These are phyloP conservation scores for Panicum hallii DNA, from an alignment of 202 grass and related monocot species.

Conservation along the genomic window DNA sequence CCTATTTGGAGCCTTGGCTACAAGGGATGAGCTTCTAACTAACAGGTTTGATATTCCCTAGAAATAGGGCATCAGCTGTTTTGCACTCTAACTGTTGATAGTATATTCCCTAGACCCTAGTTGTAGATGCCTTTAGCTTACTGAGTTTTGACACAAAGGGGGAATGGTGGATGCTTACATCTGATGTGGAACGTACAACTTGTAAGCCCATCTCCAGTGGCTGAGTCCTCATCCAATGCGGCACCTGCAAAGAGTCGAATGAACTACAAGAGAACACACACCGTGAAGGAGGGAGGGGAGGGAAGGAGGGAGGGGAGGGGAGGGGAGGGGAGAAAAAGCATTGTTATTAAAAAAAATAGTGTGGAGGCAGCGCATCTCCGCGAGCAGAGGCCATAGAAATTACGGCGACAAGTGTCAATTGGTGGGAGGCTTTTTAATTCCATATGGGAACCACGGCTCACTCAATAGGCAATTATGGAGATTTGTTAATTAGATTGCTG, in stretches of 20 bases:
- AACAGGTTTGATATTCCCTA: conserved; percentile 64
- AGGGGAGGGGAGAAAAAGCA: too few relatives aligned
- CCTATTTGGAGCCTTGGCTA: conserved; percentile 86
- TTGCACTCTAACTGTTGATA: not conserved
- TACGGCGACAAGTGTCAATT: not conserved
- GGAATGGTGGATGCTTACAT: not conserved
- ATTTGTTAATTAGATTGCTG: too few relatives aligned
- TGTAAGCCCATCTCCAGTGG: not conserved
- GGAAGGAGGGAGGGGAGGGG: too few relatives aligned
- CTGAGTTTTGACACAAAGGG: not conserved
- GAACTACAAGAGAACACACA: too few relatives aligned
- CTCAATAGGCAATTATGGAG: not conserved
- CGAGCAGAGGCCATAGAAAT: not conserved
- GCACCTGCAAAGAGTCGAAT: too few relatives aligned
- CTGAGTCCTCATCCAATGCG: too few relatives aligned
- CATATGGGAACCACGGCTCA: not conserved
- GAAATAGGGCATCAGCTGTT: conserved; percentile 8
- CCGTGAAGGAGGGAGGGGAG: too few relatives aligned
- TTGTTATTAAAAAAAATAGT: too few relatives aligned
- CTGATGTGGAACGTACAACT: not conserved
- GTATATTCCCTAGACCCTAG: conserved; percentile 1
- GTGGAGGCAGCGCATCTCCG: too few relatives aligned
- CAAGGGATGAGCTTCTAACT: conserved; percentile 88
- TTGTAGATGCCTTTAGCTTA: not conserved
- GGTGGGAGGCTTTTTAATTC: not conserved